Conservation (phyloP, 768 basidiomycete genomes). For the Sutorius australiensis region DNA sequence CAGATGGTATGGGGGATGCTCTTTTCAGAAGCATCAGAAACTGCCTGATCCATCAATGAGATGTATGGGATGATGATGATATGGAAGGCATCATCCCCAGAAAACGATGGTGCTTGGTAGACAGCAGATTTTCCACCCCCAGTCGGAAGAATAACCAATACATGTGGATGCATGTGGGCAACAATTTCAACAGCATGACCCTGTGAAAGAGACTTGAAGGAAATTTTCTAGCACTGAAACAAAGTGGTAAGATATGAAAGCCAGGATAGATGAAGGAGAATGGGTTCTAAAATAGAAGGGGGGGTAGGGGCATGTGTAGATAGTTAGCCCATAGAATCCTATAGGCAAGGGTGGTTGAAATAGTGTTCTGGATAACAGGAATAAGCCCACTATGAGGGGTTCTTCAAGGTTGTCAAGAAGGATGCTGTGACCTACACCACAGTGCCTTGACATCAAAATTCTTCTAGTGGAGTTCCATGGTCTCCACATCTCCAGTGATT, state of each 20-base stretch:
- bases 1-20: neutral
- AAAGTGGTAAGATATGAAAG: neutral
- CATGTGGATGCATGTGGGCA: neutral
- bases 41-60: neutral
- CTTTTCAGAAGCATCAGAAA: neutral
- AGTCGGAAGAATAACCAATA: no score
- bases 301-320: neutral
- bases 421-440: no score
- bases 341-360: neutral
- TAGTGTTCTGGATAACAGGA: no score
- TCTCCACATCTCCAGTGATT: no score
- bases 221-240: neutral
- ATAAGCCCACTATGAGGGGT: no score
- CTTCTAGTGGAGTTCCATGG: no score
- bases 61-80: neutral
- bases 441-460: no score
- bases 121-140: neutral
- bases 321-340: neutral
- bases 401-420: no score
- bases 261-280: neutral
- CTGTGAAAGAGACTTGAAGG: neutral
- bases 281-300: neutral
- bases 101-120: neutral
- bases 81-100: neutral
- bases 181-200: neutral